Base-by-base conservation (phyloP, 345 rosid species). In the Melaleuca quinquenervia region DNA sequence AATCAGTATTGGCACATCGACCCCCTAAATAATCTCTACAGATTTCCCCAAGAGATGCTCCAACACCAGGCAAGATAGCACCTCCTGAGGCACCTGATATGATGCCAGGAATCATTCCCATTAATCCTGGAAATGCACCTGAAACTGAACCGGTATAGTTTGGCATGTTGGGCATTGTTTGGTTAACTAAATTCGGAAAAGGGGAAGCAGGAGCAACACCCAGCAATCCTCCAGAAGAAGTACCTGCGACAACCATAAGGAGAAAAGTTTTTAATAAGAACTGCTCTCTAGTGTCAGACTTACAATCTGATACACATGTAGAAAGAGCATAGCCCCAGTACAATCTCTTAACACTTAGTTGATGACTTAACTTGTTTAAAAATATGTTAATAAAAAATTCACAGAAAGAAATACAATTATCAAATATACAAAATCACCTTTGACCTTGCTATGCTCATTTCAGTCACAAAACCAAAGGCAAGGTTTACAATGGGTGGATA, bases 141-240 rank as follows among this genome's bases (percentile, higher is more conserved):
- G 99, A 97, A 86, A 96, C 93, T n/a, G 97, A 96, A 20, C 95
- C 99, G 6, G 98, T 93, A 88, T 97, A 97, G 89, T 97, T 97
- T 48, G 99, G 99, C 99, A 97, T 97, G 92, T 96, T 97, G 22
- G 99, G 99, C 99, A 96, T 97, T 44, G 98, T 97, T 88, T 96
- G 99, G 87, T 97, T 97, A 3, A 95, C 89, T 86, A 96, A 89
- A 87, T 91, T 97, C 9, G 99, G 96, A 89, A 89, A 97, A 18
- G 94, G 90, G 80, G 98, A 90, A 50, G 93, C 84, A 87, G 98
- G 96, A 82, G 98, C 93, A 90, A 93, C 86, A 89, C 98, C 98
- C 83, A 95, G 89, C 32, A 96, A 49, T 58, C 99, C 98, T 41
- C 95, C 95, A 24, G 90, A 89, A 70, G 99, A 89, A 88, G 96